Conservation (phyloP, 805 yeast genomes). For the Grigorovia jiainica region DNA sequence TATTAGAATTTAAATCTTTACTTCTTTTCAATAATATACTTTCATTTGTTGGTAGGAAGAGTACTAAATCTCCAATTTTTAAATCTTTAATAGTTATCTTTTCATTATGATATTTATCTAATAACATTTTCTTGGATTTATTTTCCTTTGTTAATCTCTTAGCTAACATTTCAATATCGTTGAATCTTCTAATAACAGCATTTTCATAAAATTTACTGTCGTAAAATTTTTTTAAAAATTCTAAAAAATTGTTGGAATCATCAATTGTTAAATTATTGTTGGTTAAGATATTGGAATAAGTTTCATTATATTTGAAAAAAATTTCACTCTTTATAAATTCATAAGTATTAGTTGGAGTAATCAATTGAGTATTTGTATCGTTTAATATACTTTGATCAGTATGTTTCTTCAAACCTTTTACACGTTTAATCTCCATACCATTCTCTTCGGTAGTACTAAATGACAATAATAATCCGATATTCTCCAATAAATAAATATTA, state of each 20-base stretch:
- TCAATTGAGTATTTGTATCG: slow-evolving; percentile 26
- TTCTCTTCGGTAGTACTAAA: slow-evolving; percentile 13
- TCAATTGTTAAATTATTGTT: not conserved
- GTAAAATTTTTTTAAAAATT: slow-evolving; percentile 21
- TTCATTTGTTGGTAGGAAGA: slow-evolving; percentile 70
- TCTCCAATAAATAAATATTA: slow-evolving; percentile 53
- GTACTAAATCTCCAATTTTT: slow-evolving; percentile 63
- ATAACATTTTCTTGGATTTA: slow-evolving; percentile 20
- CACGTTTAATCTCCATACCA: slow-evolving; percentile 53
- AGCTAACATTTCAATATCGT: slow-evolving; percentile 84
- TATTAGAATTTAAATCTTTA: slow-evolving; percentile 11
- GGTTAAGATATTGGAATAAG: slow-evolving; percentile 3
- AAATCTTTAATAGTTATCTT: slow-evolving; percentile 64
- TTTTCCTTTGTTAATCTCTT: slow-evolving; percentile 65
- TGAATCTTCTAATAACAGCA: slow-evolving; percentile 62
- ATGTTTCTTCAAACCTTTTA: slow-evolving; percentile 61
- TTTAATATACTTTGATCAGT: slow-evolving; percentile 27
- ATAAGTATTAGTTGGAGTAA: slow-evolving; percentile 8
- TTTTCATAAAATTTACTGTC: slow-evolving; percentile 25
- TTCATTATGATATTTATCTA: slow-evolving; percentile 25
- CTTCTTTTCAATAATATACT: slow-evolving; percentile 7
- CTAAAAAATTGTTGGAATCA: slow-evolving; percentile 3
- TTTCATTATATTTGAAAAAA: slow-evolving; percentile 19
- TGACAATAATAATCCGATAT: slow-evolving; percentile 57
- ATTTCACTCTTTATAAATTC: slow-evolving; percentile 43